Percentiles rank a stretch among this genome's conserved stretches.
These are phyloP conservation scores for Cokeromyces recurvatus DNA, from an alignment of 371 early-diverging fungal genomes.

Conservation along the genomic window DNA sequence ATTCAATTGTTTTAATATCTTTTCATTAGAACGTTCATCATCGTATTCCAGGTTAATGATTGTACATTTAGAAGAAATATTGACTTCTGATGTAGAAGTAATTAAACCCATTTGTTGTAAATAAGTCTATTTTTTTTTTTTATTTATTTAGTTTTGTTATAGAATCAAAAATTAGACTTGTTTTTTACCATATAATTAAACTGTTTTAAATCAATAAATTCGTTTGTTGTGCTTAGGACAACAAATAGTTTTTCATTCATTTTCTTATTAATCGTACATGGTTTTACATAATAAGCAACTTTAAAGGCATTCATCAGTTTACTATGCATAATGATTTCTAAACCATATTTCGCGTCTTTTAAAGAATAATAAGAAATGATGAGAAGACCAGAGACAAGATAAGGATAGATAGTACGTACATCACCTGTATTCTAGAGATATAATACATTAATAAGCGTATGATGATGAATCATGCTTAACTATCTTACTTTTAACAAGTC, in stretches of 20 bases:
- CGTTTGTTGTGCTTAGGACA: neutral
- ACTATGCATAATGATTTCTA: neutral
- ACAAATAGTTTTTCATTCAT: constrained; percentile 2
- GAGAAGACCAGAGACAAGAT: neutral
- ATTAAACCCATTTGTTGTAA: constrained; percentile 5
- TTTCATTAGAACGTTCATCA: constrained; percentile 3
- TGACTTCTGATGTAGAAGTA: constrained; percentile 1
- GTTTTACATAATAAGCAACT: constrained; percentile 4
- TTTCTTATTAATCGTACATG: neutral
- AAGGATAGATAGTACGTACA: constrained; percentile 4
- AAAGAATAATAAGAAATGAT: constrained; percentile 12
- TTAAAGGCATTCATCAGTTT: neutral
- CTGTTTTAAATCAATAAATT: neutral
- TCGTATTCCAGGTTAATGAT: constrained; percentile 9
- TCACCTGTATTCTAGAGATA: neutral
- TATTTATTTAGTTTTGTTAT: neutral
- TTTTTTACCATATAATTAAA: constrained; percentile 7
- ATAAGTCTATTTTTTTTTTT: no score
- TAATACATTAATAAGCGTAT: no score
- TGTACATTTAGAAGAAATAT: neutral
- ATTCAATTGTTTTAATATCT: neutral
- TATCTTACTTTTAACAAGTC: no score
- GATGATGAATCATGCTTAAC: no score
- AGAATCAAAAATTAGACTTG: neutral
- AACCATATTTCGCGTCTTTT: neutral